A percentile compares a stretch with the other conserved stretches of the same genome.
Conservation (phyloP, 2,329 filamentous ascomycete species). For the Aspergillus sp. region DNA sequence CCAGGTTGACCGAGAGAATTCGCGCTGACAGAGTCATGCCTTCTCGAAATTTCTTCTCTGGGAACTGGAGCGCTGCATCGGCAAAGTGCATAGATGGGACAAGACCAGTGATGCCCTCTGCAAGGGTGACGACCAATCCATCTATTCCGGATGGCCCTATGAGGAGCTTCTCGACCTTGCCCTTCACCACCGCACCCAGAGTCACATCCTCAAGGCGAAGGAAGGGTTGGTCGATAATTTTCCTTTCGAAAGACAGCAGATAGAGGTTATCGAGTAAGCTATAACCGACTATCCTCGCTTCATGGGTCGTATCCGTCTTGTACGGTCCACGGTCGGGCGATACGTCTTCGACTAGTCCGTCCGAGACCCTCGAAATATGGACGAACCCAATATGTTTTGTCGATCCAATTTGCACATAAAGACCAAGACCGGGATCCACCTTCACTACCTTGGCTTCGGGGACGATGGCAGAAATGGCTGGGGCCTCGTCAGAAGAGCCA, state of each 20-base stretch:
- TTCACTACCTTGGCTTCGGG: slow-evolving; percentile 69
- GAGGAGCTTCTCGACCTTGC: slow-evolving; percentile 74
- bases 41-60: slow-evolving; percentile 91
- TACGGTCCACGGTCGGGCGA: slow-evolving; percentile 68
- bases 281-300: slow-evolving; percentile 74
- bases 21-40: slow-evolving; percentile 75
- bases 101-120: slow-evolving; percentile 80
- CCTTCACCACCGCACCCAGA: slow-evolving; percentile 69
- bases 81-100: slow-evolving; percentile 82
- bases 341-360: slow-evolving; percentile 77
- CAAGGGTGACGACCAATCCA: slow-evolving; percentile 72
- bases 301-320: slow-evolving; percentile 68
- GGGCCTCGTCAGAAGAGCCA: slow-evolving; percentile 38
- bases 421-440: slow-evolving; percentile 69
- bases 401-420: slow-evolving; percentile 66
- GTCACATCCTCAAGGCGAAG: slow-evolving; percentile 85
- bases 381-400: slow-evolving; percentile 69
- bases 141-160: slow-evolving; percentile 68
- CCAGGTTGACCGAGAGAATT: slow-evolving; percentile 68
- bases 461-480: slow-evolving; percentile 56
- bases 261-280: slow-evolving; percentile 80
- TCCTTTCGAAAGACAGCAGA: slow-evolving; percentile 73
- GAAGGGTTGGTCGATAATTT: slow-evolving; percentile 75
- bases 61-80: slow-evolving; percentile 78
- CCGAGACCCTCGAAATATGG: slow-evolving; percentile 85